Base-by-base conservation (phyloP, 805 yeast genomes). In the Ogataea polymorpha region DNA sequence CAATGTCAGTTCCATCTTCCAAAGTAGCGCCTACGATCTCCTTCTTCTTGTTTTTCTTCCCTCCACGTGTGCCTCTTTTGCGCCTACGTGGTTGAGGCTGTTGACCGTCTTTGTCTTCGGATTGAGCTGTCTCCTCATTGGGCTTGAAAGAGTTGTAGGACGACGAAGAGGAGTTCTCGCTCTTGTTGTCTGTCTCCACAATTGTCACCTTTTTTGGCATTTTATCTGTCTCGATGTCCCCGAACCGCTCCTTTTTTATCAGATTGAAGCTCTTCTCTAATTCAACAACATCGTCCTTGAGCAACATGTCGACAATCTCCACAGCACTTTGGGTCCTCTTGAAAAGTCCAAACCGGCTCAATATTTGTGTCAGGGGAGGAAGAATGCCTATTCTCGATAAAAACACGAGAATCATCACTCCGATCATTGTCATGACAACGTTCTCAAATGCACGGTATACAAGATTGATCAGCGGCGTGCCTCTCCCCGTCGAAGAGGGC, bases 21-120 rank as follows among this genome's bases (percentile, higher is more conserved):
- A 32, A 16, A 16, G 38, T 24, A 6, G 40, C 11, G 7, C 20
- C 30, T 3, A 31, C 20, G 0, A 42, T n/a, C 10, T 56, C 63
- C 32, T 62, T 61, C 48, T 62, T 65, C 48, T 70, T 77, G 34
- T 74, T 63, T 54, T 83, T 75, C 51, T 79, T 80, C 0, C 96
- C 95, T 11, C 96, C 96, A 44, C 96, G 70, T 8, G 83, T 71
- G 4, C 96, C 96, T 55, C 96, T 74, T 56, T 86, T 89, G 20
- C 96, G 71, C 54, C 75, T 82, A 61, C 78, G 81, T 39, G 70
- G 65, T 2, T 42, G 47, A 10, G 34, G 45, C 18, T 41, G 46
- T 7, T 54, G 59, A 7, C 35, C 39, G 17, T 60, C 58, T 10
- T 28, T 37, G 9, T 48, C 51, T 6, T 41, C 45, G 6, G 25